phyloP scores from a whole-genome alignment of 2,329 filamentous ascomycete species.

The Penicillium sp. region DNA sequence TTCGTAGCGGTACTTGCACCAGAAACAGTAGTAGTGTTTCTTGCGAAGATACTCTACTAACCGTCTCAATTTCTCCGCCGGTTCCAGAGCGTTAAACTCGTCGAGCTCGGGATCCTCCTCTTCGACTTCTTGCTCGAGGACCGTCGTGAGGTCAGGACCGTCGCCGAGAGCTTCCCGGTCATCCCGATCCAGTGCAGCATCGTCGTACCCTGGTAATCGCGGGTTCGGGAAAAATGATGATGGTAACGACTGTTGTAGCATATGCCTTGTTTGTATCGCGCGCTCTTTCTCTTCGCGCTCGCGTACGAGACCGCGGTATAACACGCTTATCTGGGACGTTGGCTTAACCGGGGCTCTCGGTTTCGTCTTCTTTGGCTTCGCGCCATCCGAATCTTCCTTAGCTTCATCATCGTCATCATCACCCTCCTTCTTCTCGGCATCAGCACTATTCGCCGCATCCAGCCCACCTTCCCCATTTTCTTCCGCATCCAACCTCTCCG shows the following conservation, averaged over 20 bases:
- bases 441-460: background rate
- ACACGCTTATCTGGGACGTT: slow-evolving; percentile 71
- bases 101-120: slow-evolving; percentile 81
- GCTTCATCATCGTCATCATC: slow-evolving; percentile 25
- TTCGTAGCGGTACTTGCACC: slow-evolving; percentile 86
- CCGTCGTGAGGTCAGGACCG: slow-evolving; percentile 47
- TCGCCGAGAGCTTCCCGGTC: slow-evolving; percentile 72
- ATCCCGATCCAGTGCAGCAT: slow-evolving; percentile 72
- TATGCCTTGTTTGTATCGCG: slow-evolving; percentile 36
- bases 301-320: slow-evolving; percentile 78
- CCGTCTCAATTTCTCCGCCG: slow-evolving; percentile 68
- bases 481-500: slow-evolving; percentile 74
- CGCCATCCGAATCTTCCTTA: slow-evolving; percentile 7
- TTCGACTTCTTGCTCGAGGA: slow-evolving; percentile 61
- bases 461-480: slow-evolving; percentile 28
- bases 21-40: slow-evolving; percentile 85
- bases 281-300: slow-evolving; percentile 66
- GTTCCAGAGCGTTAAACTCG: slow-evolving; percentile 73
- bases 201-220: slow-evolving; percentile 68
- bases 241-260: slow-evolving; percentile 38
- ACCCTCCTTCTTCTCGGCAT: slow-evolving; percentile 22
- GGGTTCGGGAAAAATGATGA: slow-evolving; percentile 41
- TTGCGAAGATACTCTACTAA: slow-evolving; percentile 73
- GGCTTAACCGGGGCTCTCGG: slow-evolving; percentile 47
- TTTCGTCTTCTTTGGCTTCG: slow-evolving; percentile 10